phyloP scores from a whole-genome alignment of 768 basidiomycete species.

The Clavulina sp. region DNA sequence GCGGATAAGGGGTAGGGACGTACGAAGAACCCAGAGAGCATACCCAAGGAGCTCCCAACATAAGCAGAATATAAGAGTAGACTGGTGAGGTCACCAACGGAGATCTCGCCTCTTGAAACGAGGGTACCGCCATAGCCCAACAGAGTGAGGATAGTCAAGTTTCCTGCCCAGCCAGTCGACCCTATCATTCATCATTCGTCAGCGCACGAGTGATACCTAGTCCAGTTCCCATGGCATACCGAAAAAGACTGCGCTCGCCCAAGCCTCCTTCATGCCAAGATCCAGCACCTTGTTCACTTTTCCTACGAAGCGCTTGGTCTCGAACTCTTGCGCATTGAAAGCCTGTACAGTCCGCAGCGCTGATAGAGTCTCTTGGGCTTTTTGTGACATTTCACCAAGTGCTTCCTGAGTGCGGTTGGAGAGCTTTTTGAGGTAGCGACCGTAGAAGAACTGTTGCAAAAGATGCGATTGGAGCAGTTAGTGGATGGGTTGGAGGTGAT shows the following conservation, averaged over 20 bases:
- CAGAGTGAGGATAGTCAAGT: slow-evolving; percentile 72
- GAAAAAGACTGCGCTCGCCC: slow-evolving; percentile 85
- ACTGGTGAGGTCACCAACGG: slow-evolving; percentile 82
- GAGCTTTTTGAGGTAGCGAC: slow-evolving; percentile 81
- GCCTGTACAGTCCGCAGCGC: slow-evolving; percentile 82
- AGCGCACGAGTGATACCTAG: neutral
- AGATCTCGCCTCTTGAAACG: slow-evolving; percentile 72
- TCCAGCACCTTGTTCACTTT: slow-evolving; percentile 41
- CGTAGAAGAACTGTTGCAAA: slow-evolving; percentile 65
- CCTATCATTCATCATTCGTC: neutral
- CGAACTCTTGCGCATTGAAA: slow-evolving; percentile 67
- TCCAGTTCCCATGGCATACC: slow-evolving; percentile 25
- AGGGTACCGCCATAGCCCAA: slow-evolving; percentile 89
- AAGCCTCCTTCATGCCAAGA: slow-evolving; percentile 71
- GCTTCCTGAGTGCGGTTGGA: slow-evolving; percentile 89
- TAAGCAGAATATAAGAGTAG: slow-evolving; percentile 82
- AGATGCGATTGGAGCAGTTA: neutral
- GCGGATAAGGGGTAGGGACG: no score
- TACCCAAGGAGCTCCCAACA: slow-evolving; percentile 62
- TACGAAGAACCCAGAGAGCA: slow-evolving; percentile 43
- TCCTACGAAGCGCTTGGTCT: slow-evolving; percentile 58
- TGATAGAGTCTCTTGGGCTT: slow-evolving; percentile 79
- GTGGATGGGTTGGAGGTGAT: neutral
- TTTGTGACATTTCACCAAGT: slow-evolving; percentile 87
- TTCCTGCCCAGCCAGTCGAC: slow-evolving; percentile 81